phyloP scores from a whole-genome alignment of 192 early-diverging fungal species.

The Coemansia sp. region DNA sequence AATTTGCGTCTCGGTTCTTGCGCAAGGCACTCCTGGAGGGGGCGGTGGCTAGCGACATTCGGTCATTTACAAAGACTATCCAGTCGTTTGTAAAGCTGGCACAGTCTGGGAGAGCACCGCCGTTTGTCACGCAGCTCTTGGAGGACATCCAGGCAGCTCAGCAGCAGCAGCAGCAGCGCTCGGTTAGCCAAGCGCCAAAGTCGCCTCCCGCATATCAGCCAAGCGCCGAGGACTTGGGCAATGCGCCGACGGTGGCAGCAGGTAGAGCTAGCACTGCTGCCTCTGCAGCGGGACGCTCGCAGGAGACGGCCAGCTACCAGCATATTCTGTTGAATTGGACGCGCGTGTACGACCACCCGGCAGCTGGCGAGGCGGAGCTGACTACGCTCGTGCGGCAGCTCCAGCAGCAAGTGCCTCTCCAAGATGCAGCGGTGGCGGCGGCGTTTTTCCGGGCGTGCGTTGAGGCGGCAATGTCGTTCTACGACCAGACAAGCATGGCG shows the following conservation, averaged over 20 bases:
- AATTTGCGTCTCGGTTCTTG: constrained; percentile 80
- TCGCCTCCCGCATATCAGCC: neutral
- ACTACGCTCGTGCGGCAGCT: constrained; percentile 64
- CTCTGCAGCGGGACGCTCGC: constrained; percentile 2
- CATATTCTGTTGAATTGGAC: constrained; percentile 56
- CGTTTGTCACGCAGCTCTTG: constrained; percentile 30
- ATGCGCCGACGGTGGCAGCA: neutral
- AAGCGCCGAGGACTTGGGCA: neutral
- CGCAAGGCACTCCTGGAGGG: constrained; percentile 66
- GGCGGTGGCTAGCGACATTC: constrained; percentile 51
- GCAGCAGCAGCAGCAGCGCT: constrained; percentile 25
- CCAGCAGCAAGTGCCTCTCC: constrained; percentile 75
- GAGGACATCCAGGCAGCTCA: constrained; percentile 36
- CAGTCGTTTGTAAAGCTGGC: constrained; percentile 73
- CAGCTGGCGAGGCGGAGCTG: constrained; percentile 49
- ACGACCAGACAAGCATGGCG: constrained; percentile 60
- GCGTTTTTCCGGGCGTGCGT: constrained; percentile 92
- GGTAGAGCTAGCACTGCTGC: constrained; percentile 4
- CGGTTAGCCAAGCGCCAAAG: neutral
- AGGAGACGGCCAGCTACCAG: constrained; percentile 57
- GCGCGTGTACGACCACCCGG: constrained; percentile 54
- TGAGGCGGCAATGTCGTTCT: constrained; percentile 81
- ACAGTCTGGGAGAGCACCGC: constrained; percentile 67
- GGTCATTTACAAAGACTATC: constrained; percentile 72
- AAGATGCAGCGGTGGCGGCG: constrained; percentile 75